Evolutionary conservation across 352 stramenopile species (phyloP), one percentile per base, ranked within the genome.

Genomic region (Pythium apleroticum): DNA sequence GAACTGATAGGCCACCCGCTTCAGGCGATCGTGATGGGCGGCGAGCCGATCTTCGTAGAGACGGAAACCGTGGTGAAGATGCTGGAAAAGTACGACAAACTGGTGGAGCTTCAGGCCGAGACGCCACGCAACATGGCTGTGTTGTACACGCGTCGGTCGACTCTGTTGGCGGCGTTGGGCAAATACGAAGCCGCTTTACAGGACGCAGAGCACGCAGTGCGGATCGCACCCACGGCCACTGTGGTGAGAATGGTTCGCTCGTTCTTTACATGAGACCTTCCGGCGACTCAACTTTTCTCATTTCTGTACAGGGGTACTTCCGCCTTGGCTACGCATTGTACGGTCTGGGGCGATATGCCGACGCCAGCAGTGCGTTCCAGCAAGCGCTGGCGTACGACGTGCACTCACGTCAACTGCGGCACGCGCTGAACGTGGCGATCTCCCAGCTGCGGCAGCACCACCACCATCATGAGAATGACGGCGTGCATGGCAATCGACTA

Each of bases 41-140:
- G 17, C 50, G 50, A 66, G 20, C 60, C 55, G 3, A 63, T 69
- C 22, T 17, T 41, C 8, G 8, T 69, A 12, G 50, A 69, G 10
- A 45, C 12, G 22, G 1, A 19, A 27, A 27, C 61, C 0, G 49
- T 50, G 1, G 28, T 73, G 19, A 55, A 69, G 7, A 89, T 92
- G 84, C 68, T 92, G 4, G 65, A 80, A 9, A 35, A 83, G 55
- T 92, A 90, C 68, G 75, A 77, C 66, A 92, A 90, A 62, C 78
- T 90, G 52, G 82, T 92, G 45, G 58, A 66, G 0, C 25, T 88
- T 14, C 74, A 83, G 11, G 74, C 69, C 0, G 77, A 90, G 57
- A 71, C 78, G 4, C 72, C 69, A 11, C 71, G 76, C n/a, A 84
- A 77, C 24, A 86, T 90, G 73, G 75, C 76, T 3, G 74, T 84